phyloP scores from a whole-genome alignment of 2,329 filamentous ascomycete species.

The Cephalotrichum gorgonifer region DNA sequence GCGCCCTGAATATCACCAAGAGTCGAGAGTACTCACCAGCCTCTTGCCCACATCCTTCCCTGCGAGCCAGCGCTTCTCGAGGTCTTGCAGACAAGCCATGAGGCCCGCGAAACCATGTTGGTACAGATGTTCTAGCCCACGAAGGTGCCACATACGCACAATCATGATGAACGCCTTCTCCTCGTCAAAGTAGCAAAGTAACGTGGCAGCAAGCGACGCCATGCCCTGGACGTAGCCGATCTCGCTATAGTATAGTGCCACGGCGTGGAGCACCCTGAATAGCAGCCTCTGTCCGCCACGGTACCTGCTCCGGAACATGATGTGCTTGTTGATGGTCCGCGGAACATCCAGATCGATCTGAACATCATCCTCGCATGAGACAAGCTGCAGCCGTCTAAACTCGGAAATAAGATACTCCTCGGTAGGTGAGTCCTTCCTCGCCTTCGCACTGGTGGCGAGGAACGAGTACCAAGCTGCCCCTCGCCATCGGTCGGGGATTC shows the following conservation, averaged over 20 bases:
- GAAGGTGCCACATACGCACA: conserved; percentile 83
- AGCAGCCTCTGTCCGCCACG: conserved; percentile 83
- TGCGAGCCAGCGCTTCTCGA: conserved; percentile 73
- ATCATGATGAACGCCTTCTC: conserved; percentile 93
- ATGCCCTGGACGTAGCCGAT: conserved; percentile 97
- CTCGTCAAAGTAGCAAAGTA: conserved; percentile 95
- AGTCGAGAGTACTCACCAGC: conserved; percentile 53
- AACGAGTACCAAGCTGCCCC: conserved; percentile 93
- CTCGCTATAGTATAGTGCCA: conserved; percentile 82
- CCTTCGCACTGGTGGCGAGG: conserved; percentile 64
- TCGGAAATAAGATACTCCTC: conserved; percentile 63
- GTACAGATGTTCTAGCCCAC: conserved; percentile 79
- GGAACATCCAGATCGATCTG: conserved; percentile 98
- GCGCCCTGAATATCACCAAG: background rate
- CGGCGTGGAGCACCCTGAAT: conserved; percentile 83
- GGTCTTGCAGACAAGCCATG: conserved; percentile 76
- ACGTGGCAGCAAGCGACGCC: conserved; percentile 83
- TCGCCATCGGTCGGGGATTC: conserved; percentile 93
- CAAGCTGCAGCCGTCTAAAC: conserved; percentile 63
- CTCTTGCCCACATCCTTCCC: conserved; percentile 70
- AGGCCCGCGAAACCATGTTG: conserved; percentile 74
- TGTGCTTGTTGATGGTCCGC: conserved; percentile 85
- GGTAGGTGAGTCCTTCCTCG: conserved; percentile 43
- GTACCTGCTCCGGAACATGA: conserved; percentile 93
- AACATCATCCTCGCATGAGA: conserved; percentile 77